A percentile compares a stretch with the other conserved stretches of the same genome.
Conservation (phyloP, 2,329 filamentous ascomycete genomes). For the Aspergillus ruber region DNA sequence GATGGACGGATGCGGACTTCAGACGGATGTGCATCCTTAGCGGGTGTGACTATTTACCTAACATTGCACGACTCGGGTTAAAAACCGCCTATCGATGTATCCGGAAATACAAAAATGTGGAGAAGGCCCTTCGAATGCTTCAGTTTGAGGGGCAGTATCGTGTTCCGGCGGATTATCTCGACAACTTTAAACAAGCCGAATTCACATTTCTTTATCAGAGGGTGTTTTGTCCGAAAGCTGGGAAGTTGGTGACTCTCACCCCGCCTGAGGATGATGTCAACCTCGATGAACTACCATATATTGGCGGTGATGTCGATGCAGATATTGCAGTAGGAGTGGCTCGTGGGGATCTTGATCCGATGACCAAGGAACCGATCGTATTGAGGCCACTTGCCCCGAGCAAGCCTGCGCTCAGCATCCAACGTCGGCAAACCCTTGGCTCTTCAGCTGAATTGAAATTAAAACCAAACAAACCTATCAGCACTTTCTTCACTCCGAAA, state of each 20-base stretch:
- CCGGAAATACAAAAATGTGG: slow-evolving; percentile 80
- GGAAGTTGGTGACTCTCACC: slow-evolving; percentile 69
- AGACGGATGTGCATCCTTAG: slow-evolving; percentile 93
- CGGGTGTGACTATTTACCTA: slow-evolving; percentile 90
- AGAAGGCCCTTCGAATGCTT: slow-evolving; percentile 72
- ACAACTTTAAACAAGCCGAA: slow-evolving; percentile 78
- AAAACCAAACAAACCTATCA: slow-evolving; percentile 55
- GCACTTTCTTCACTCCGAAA: slow-evolving; percentile 59
- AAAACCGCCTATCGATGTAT: slow-evolving; percentile 91
- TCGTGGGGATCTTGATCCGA: slow-evolving; percentile 76
- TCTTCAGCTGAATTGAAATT: slow-evolving; percentile 51
- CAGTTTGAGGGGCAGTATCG: slow-evolving; percentile 83
- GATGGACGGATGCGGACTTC: slow-evolving; percentile 89
- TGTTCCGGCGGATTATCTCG: slow-evolving; percentile 74
- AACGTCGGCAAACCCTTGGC: slow-evolving; percentile 35
- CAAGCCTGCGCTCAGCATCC: slow-evolving; percentile 29
- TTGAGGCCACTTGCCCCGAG: slow-evolving; percentile 28
- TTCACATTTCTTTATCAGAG: slow-evolving; percentile 90
- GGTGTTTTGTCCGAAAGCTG: slow-evolving; percentile 74
- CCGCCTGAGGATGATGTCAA: slow-evolving; percentile 57
- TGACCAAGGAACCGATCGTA: slow-evolving; percentile 65
- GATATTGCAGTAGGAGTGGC: slow-evolving; percentile 69
- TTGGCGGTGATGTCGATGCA: slow-evolving; percentile 66
- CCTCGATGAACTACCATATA: slow-evolving; percentile 68
- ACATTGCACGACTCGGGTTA: slow-evolving; percentile 76